Conservation (phyloP, 2,329 filamentous ascomycete genomes). For the Alternaria dauci region DNA sequence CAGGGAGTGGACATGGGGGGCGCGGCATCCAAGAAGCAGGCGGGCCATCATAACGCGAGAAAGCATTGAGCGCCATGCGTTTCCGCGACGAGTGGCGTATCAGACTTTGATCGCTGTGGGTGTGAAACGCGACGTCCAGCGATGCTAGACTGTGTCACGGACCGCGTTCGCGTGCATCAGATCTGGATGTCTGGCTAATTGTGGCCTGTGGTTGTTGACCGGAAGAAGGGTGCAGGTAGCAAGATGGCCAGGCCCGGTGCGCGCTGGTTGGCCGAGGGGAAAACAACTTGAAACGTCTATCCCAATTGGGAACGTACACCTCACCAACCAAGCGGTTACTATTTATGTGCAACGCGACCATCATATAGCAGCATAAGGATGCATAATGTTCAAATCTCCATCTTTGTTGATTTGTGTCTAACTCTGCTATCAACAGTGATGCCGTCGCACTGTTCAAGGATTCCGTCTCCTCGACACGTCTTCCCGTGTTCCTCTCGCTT, state of each 20-base stretch:
- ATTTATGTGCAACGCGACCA: conserved; percentile 25
- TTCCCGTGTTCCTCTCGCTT: conserved; percentile 21
- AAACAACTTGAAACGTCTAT: conserved; percentile 21
- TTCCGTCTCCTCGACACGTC: conserved; percentile 33
- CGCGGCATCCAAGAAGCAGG: conserved; percentile 24
- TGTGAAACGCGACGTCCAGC: conserved; percentile 34
- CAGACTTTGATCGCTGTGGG: conserved; percentile 29
- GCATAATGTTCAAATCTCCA: conserved; percentile 29
- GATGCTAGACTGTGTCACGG: conserved; percentile 26
- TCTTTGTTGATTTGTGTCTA: conserved; percentile 15
- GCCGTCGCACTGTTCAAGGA: conserved; percentile 20
- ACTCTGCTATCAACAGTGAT: conserved; percentile 19
- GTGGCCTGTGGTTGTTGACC: conserved; percentile 20
- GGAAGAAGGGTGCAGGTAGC: conserved; percentile 8
- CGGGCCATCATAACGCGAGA: conserved; percentile 32
- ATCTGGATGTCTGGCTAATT: conserved; percentile 4
- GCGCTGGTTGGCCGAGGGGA: conserved; percentile 31
- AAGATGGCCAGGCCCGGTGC: conserved; percentile 4
- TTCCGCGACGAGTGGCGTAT: conserved; percentile 44
- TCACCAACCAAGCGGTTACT: conserved; percentile 12
- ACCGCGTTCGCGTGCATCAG: conserved; percentile 26
- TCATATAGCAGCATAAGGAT: conserved; percentile 33
- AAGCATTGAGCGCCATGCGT: conserved; percentile 47
- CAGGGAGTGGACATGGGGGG: conserved; percentile 13
- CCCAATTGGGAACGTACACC: conserved; percentile 34